A percentile compares a stretch with the other conserved stretches of the same genome.
Conservation (phyloP, 345 rosid genomes). For the Brassica juncea region DNA sequence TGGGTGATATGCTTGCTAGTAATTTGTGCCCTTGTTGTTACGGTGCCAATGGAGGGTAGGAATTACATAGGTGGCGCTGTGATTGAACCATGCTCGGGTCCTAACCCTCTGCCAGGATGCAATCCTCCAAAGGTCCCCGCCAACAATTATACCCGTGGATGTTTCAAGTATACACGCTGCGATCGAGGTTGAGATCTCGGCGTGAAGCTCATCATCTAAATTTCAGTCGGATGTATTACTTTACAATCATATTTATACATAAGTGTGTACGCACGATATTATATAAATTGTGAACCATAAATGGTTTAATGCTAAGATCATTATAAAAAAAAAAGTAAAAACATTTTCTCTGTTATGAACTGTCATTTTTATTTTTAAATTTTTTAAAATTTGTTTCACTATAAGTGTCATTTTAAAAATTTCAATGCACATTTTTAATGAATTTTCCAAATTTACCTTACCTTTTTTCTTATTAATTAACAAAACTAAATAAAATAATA, state of each 20-base stretch:
- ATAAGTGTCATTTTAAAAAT: too few species aligned
- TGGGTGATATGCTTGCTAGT: conserved; percentile 9
- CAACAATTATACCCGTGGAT: background rate
- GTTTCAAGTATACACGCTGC: background rate
- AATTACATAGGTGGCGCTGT: background rate
- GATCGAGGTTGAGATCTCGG: background rate
- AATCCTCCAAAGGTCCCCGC: background rate
- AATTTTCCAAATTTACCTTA: too few species aligned
- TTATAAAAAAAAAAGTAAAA: too few species aligned
- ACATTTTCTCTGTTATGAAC: too few species aligned
- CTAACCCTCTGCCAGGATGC: conserved; percentile 14
- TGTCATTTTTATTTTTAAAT: too few species aligned
- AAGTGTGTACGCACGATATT: background rate
- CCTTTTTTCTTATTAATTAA: too few species aligned
- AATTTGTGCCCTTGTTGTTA: background rate
- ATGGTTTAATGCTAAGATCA: background rate
- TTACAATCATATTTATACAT: background rate
- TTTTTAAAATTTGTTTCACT: too few species aligned
- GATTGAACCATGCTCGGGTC: background rate
- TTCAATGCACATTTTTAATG: too few species aligned
- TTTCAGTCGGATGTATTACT: background rate
- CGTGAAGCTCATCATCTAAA: background rate
- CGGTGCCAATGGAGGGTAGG: background rate
- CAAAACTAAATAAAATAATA: too few species aligned
- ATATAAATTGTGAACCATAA: background rate